Evolutionary conservation across 306 rosid genomes (phyloP).

Genomic region (Ceratonia siliqua): DNA sequence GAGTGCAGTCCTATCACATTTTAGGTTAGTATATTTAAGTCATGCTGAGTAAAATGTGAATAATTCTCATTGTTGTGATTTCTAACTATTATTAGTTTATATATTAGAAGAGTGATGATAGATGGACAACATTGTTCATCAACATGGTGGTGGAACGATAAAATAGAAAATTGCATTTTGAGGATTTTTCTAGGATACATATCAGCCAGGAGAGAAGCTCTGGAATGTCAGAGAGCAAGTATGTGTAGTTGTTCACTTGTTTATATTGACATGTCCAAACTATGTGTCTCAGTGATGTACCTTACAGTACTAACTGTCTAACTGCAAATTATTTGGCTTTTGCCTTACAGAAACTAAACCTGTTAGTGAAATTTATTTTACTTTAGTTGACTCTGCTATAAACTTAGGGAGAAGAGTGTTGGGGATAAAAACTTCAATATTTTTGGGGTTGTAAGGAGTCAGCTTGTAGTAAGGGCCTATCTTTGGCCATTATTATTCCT

Average conservation of each 20-base stretch:
- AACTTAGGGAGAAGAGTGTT: not conserved
- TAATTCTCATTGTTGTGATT: not conserved
- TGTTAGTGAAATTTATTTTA: not conserved
- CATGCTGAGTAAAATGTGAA: not conserved
- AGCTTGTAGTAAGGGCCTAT: not conserved
- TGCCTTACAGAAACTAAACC: not conserved
- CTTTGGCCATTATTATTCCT: not conserved
- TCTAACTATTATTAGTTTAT: not conserved
- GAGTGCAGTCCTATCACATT: not conserved
- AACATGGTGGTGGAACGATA: slow-evolving; percentile 6
- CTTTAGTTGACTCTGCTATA: not conserved
- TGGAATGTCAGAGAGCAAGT: not conserved
- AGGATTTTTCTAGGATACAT: not conserved
- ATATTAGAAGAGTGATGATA: not conserved
- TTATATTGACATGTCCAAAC: slow-evolving; percentile 4
- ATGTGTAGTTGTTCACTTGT: slow-evolving; percentile 10
- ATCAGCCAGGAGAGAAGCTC: not conserved
- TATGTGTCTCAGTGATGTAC: not conserved
- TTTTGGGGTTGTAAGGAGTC: not conserved
- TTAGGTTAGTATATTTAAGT: not conserved
- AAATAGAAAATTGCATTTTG: not conserved
- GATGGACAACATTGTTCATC: not conserved
- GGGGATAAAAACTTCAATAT: not conserved
- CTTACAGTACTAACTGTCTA: not conserved
- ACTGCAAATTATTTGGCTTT: not conserved